Evolutionary conservation across 73 alveolate genomes (phyloP).

Genomic region (Paramecium primaurelia): DNA sequence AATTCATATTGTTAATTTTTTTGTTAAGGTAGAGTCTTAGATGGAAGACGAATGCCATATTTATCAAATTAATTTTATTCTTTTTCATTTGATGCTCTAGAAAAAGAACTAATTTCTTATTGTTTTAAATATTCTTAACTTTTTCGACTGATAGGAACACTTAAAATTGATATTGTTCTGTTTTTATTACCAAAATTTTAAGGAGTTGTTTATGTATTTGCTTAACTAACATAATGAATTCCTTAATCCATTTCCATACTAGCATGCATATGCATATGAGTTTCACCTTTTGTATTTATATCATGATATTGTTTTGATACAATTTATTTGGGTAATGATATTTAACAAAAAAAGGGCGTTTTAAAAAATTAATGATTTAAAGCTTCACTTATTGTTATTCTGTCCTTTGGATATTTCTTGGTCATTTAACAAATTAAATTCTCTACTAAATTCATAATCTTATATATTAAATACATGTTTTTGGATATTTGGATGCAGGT

Average conservation of each 20-base stretch:
- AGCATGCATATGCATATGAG: neutral
- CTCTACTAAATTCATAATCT: neutral
- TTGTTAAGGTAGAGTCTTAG: neutral
- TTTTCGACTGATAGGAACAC: neutral
- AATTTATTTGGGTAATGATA: constrained; percentile 4
- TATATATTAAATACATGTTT: neutral
- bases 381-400: constrained; percentile 22
- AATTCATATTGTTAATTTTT: neutral
- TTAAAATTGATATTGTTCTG: neutral
- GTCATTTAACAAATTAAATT: neutral
- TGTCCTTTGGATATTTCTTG: neutral
- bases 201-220: neutral
- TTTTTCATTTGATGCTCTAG: neutral
- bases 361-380: constrained; percentile 13
- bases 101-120: neutral
- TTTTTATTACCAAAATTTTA: neutral
- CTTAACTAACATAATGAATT: neutral
- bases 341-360: neutral
- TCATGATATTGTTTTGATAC: neutral
- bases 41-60: neutral
- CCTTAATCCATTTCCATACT: constrained; percentile 30
- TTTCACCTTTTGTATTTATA: neutral
- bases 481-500: constrained; percentile 11
- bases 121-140: neutral
- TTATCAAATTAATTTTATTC: neutral